Base-by-base conservation (phyloP, 139 green algal species). In the Closterium sp. region DNA sequence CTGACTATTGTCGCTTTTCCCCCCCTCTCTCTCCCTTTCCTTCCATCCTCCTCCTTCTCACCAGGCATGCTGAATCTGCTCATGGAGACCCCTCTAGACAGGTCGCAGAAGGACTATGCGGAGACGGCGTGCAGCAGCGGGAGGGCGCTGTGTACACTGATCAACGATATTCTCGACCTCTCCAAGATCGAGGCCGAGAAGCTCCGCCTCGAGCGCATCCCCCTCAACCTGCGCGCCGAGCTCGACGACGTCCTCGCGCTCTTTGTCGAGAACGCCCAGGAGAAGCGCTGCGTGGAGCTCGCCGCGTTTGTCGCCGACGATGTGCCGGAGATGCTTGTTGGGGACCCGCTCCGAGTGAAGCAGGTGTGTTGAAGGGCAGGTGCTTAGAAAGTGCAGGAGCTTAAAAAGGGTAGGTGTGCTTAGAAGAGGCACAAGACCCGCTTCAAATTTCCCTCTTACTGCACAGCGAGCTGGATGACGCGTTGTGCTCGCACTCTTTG, bases 101-200 rank as follows among this genome's bases (percentile, higher is more conserved):
- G 11, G 11, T 22, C 11, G 30, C 85, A 88, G 85, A 22, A 29
- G 29, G 85, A 92, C 31, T 92, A 92, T 31, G 38, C 27, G n/a
- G 22, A 45, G 29, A 92, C 89, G 29, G 89, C 89, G 21, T n/a
- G 70, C 24, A 42, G 32, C 24, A 92, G 89, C n/a, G 89, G 89
- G 27, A n/a, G 27, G n/a, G 89, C 89, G 21, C 89, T 92, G 27
- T 86, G 50, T 50, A n/a, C 50, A 9, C 45, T 92, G 32, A 92
- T 92, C 89, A 92, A 92, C 85, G 89, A 92, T 29, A 45, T 87
- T 28, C 45, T 92, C 28, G 89, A 92, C 85, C 85, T 92, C 85
- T 86, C 89, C 89, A 92, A 97, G 89, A 89, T 92, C 13, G 42
- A 92, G 73, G 38, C 90, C 21, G 90, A 85, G 24, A 85, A 85